A percentile compares a stretch with the other conserved stretches of the same genome.
Conservation (phyloP, 495 filamentous ascomycete species). For the Aspergillus cavernicola region DNA sequence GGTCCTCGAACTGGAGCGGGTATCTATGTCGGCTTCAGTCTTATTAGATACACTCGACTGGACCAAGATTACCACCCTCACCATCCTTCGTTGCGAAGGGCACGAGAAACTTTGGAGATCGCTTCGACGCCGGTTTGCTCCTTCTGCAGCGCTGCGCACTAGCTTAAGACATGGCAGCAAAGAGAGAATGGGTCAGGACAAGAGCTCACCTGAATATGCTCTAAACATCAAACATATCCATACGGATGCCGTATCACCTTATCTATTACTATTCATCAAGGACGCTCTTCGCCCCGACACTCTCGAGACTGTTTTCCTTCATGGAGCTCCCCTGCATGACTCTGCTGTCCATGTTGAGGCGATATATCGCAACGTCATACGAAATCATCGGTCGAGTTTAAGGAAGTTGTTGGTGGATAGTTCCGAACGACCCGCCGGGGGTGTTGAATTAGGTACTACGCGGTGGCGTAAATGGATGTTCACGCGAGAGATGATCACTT, state of each 20-base stretch:
- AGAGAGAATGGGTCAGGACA: constrained; percentile 16
- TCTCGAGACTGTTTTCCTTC: constrained; percentile 79
- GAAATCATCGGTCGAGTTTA: constrained; percentile 68
- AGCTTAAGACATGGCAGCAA: constrained; percentile 21
- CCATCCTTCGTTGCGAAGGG: constrained; percentile 73
- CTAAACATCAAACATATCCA: constrained; percentile 77
- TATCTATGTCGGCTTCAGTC: constrained; percentile 66
- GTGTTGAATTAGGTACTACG: constrained; percentile 27
- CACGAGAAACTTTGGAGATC: constrained; percentile 81
- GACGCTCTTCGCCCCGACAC: constrained; percentile 83
- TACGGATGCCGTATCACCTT: constrained; percentile 73
- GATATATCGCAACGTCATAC: constrained; percentile 72
- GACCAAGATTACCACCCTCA: constrained; percentile 71
- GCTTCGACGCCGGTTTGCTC: constrained; percentile 68
- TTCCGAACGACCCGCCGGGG: constrained; percentile 45
- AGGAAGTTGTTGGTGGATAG: constrained; percentile 78
- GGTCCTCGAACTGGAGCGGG: constrained; percentile 78
- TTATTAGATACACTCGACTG: constrained; percentile 75
- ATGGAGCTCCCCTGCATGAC: constrained; percentile 60
- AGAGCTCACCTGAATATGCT: constrained; percentile 51
- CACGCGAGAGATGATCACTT: constrained; percentile 66
- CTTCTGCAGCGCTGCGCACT: constrained; percentile 31
- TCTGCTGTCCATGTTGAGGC: constrained; percentile 63
- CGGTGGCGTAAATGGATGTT: constrained; percentile 76
- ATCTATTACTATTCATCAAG: constrained; percentile 78